Conservation (phyloP, 805 yeast genomes). For the Nakazawaea pomicola region DNA sequence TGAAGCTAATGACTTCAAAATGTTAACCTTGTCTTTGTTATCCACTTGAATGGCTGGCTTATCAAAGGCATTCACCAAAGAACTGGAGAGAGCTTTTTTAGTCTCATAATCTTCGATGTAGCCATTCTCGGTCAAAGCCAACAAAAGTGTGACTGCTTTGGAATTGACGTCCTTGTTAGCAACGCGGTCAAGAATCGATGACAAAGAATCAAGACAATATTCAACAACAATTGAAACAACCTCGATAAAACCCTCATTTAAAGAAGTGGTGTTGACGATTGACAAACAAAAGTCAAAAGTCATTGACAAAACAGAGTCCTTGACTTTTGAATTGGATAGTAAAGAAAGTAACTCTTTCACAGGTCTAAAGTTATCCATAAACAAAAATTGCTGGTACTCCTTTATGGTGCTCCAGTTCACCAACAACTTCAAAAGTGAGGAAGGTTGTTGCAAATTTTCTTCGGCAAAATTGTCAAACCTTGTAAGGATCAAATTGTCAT, state of each 20-base stretch:
- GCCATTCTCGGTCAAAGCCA: constrained; percentile 50
- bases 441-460: constrained; percentile 80
- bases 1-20: constrained; percentile 52
- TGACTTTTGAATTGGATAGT: constrained; percentile 50
- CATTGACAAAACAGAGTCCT: constrained; percentile 56
- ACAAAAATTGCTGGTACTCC: constrained; percentile 45
- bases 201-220: constrained; percentile 45
- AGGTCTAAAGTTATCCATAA: constrained; percentile 50
- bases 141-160: constrained; percentile 45
- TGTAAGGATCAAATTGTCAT: constrained; percentile 50
- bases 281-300: constrained; percentile 50
- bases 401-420: constrained; percentile 48
- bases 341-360: constrained; percentile 50
- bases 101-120: constrained; percentile 52
- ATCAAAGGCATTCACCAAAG: constrained; percentile 57
- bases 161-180: constrained; percentile 42
- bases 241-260: constrained; percentile 39
- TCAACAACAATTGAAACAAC: constrained; percentile 57
- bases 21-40: constrained; percentile 45
- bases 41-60: constrained; percentile 50
- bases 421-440: constrained; percentile 67
- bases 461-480: constrained; percentile 62
- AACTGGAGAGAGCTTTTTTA: constrained; percentile 45
- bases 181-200: constrained; percentile 39
- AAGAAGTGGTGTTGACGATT: constrained; percentile 37